Percentiles rank a stretch among this genome's conserved stretches.
Evolutionary conservation across 179 eudicot genomes (phyloP).

Genomic region (Actinidia arguta): DNA sequence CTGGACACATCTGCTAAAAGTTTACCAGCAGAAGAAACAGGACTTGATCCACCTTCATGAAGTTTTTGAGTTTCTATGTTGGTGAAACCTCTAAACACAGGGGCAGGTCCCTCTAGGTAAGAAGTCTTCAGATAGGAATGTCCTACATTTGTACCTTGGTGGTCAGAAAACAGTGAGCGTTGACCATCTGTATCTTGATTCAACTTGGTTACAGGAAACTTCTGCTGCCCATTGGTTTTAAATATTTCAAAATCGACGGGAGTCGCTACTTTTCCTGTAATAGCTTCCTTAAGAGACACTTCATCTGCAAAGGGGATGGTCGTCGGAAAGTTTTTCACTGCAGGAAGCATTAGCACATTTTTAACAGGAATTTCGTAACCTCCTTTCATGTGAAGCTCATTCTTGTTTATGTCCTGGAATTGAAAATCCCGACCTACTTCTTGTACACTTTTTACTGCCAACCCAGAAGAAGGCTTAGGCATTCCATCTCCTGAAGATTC

Average conservation of each 20-base stretch:
- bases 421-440: conserved; percentile 28
- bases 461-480: conserved; percentile 27
- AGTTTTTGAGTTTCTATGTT: conserved; percentile 29
- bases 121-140: conserved; percentile 32
- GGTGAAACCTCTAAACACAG: conserved; percentile 18
- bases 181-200: conserved; percentile 25
- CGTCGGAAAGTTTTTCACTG: not conserved
- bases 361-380: conserved; percentile 31
- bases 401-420: conserved; percentile 34
- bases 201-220: conserved; percentile 16
- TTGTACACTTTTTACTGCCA: conserved; percentile 36
- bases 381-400: conserved; percentile 34
- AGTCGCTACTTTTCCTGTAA: no score
- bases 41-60: conserved; percentile 29
- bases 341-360: conserved; percentile 27
- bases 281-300: no score
- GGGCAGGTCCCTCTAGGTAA: conserved; percentile 19
- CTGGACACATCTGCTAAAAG: conserved; percentile 25
- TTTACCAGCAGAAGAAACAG: conserved; percentile 36
- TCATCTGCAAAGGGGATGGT: no score
- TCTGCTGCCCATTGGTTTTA: conserved; percentile 32
- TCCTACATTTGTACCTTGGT: conserved; percentile 28
- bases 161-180: conserved; percentile 21
- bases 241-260: not conserved
- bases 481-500: conserved; percentile 25